Conservation (phyloP, 768 basidiomycete species). For the Harrya chromipes region DNA sequence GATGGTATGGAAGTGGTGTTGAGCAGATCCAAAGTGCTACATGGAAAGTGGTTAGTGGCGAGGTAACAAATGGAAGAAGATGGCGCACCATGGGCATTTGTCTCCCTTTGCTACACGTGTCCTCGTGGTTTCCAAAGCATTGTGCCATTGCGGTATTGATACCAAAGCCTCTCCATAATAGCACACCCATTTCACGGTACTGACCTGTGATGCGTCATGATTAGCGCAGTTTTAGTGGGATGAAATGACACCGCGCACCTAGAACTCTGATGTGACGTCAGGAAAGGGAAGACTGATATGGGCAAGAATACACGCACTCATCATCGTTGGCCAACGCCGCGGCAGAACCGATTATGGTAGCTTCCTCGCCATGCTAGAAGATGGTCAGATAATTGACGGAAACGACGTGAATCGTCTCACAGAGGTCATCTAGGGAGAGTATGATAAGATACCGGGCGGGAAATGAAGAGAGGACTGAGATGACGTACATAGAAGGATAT, state of each 20-base stretch:
- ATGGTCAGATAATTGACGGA: not conserved
- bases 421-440: constrained; percentile 64
- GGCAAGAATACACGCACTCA: constrained; percentile 55
- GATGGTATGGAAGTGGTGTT: constrained; percentile 90
- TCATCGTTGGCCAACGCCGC: constrained; percentile 80
- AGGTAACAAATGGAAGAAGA: not conserved
- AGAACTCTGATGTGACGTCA: constrained; percentile 54
- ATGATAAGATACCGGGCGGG: constrained; percentile 4
- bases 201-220: constrained; percentile 51
- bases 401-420: constrained; percentile 43
- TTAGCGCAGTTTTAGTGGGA: not conserved
- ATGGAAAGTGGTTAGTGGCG: constrained; percentile 9
- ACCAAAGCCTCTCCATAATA: constrained; percentile 83
- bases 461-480: not conserved
- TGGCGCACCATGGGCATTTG: constrained; percentile 87
- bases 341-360: constrained; percentile 84
- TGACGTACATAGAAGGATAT: constrained; percentile 81
- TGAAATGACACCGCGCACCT: constrained; percentile 38
- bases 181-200: constrained; percentile 90
- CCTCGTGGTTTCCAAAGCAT: constrained; percentile 85
- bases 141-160: constrained; percentile 85
- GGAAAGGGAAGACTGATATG: not conserved
- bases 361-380: constrained; percentile 83
- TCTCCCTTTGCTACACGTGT: constrained; percentile 76
- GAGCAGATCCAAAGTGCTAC: constrained; percentile 81